These are phyloP conservation scores for Xylaria curta DNA, from an alignment of 495 filamentous ascomycete species.

Conservation along the genomic window DNA sequence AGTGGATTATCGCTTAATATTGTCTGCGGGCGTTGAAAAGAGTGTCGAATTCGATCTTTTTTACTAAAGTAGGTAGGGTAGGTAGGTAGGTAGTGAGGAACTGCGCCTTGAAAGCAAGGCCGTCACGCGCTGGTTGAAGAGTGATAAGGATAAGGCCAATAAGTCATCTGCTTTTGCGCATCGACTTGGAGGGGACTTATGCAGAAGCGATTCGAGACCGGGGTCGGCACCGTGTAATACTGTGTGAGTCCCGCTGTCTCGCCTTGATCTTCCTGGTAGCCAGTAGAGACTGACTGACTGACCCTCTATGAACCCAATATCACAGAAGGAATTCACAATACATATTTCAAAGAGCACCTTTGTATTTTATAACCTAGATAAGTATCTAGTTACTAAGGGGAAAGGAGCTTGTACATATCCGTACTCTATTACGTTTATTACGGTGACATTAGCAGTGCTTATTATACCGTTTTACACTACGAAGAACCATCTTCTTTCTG, in stretches of 20 bases:
- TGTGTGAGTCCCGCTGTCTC: too few species aligned
- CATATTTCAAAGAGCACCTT: not conserved
- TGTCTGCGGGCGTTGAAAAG: not conserved
- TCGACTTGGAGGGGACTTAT: not conserved
- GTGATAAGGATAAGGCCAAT: not conserved
- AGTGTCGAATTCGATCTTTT: not conserved
- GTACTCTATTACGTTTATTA: not conserved
- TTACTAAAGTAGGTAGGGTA: not conserved
- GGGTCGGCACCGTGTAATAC: not conserved
- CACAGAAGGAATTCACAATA: not conserved
- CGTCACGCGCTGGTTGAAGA: not conserved
- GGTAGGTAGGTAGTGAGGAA: too few species aligned
- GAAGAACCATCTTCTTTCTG: not conserved
- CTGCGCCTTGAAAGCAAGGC: not conserved
- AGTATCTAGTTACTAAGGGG: not conserved
- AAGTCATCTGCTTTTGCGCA: not conserved
- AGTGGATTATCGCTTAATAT: not conserved
- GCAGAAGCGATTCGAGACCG: too few species aligned
- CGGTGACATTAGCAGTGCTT: not conserved
- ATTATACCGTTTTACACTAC: slow-evolving; percentile 10
- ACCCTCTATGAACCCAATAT: not conserved
- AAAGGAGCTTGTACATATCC: not conserved
- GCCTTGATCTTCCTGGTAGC: not conserved
- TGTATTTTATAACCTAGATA: not conserved
- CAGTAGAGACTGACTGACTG: not conserved